phyloP scores from a whole-genome alignment of 768 basidiomycete species.

The Tubosaeta sp. region DNA sequence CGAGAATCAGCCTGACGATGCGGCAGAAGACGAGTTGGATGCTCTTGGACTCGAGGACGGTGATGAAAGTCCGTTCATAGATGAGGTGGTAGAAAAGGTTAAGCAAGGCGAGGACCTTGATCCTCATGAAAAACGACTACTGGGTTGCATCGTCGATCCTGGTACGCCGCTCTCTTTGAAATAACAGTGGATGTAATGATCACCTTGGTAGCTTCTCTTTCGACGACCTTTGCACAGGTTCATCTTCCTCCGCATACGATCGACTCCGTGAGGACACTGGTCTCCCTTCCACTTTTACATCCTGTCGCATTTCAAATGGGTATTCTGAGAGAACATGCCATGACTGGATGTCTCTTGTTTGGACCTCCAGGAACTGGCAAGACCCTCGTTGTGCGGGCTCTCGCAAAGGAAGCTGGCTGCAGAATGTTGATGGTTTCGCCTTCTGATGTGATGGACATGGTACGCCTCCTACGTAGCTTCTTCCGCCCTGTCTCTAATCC shows the following conservation, averaged over 20 bases:
- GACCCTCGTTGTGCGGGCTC: constrained; percentile 81
- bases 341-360: constrained; percentile 88
- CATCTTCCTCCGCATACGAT: constrained; percentile 86
- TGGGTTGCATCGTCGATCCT: constrained; percentile 85
- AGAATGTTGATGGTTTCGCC: constrained; percentile 89
- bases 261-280: constrained; percentile 87
- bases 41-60: constrained; percentile 32
- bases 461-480: constrained; percentile 29
- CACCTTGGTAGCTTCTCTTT: constrained; percentile 53
- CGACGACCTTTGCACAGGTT: constrained; percentile 83
- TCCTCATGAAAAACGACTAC: constrained; percentile 71
- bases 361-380: constrained; percentile 94
- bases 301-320: constrained; percentile 86
- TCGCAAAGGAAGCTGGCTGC: constrained; percentile 91
- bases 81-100: constrained; percentile 74
- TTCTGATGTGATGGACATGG: constrained; percentile 97
- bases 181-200: neutral
- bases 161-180: constrained; percentile 35
- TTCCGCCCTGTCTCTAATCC: neutral
- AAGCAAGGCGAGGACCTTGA: constrained; percentile 75
- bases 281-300: constrained; percentile 83
- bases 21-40: constrained; percentile 28
- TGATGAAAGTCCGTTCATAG: constrained; percentile 30
- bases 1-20: constrained; percentile 36
- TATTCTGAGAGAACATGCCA: constrained; percentile 86